These are phyloP conservation scores for Naganishia vishniacii DNA, from an alignment of 768 basidiomycete genomes.

Conservation along the genomic window DNA sequence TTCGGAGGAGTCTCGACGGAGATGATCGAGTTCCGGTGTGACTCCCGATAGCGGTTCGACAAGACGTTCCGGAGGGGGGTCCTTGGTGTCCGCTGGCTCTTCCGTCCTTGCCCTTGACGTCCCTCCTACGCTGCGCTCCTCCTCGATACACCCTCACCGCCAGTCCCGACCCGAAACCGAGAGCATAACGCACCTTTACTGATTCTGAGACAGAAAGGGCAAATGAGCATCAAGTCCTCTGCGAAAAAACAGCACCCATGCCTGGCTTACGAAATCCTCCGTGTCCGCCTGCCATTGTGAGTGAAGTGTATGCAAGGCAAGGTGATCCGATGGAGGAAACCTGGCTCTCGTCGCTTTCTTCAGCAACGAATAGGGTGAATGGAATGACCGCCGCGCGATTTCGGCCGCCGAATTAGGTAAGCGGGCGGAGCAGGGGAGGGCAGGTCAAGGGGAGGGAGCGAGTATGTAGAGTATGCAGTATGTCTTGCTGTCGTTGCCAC, in stretches of 20 bases:
- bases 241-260: background rate
- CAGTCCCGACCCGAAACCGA: background rate
- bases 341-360: too few relatives aligned
- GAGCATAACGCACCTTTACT: slow-evolving; percentile 5
- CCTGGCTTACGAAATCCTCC: slow-evolving; percentile 52
- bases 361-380: too few relatives aligned
- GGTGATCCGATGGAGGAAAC: background rate
- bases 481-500: background rate
- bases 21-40: too few relatives aligned
- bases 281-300: slow-evolving; percentile 61
- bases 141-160: background rate
- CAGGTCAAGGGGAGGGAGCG: too few relatives aligned
- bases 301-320: background rate
- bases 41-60: too few relatives aligned
- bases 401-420: slow-evolving; percentile 1
- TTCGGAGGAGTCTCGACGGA: too few relatives aligned
- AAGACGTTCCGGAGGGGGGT: too few relatives aligned
- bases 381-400: background rate
- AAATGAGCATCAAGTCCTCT: background rate
- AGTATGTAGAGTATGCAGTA: too few relatives aligned
- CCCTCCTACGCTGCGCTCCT: too few relatives aligned
- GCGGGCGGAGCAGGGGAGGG: too few relatives aligned
- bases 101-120: too few relatives aligned
- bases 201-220: background rate
- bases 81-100: too few relatives aligned